Base-by-base conservation (phyloP, 768 basidiomycete genomes). In the Harrya chromipes region DNA sequence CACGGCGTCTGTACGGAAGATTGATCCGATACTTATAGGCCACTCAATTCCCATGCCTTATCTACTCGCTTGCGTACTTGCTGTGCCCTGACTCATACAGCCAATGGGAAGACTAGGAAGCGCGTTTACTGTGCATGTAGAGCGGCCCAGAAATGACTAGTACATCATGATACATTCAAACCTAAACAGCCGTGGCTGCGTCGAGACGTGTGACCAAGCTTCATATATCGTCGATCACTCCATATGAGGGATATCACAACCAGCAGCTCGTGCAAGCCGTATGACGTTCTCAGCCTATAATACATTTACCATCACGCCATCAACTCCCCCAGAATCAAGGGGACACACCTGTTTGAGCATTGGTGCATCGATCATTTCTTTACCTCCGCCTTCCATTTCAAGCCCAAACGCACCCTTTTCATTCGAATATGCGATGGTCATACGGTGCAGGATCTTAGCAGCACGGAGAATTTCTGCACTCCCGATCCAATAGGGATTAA, bases 361-460 rank as follows among this genome's bases (percentile, higher is more conserved):
- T 0, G 92, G 92, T 8, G 87, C 87, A 65, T 95, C 92, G 31
- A 94, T 86, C 92, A 94, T 94, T 61, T 85, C 83, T 41, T 81
- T 83, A 14, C 74, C 68, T 3, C 75, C 75, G 37, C 73, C 77
- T 19, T 73, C 70, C 35, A 75, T 63, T 40, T 85, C 84, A 21
- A 93, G 71, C 0, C 90, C 90, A 36, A 87, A 80, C 3, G 92
- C 93, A 4, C 89, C 90, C 33, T 66, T 68, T 38, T 73, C 69
- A 12, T 72, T 70, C 16, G 66, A 69, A 59, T 87, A 76, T 0
- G 84, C 82, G 5, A 68, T 57, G 40, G 76, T 68, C 87, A 90
- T 88, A 44, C 72, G 75, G 40, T 75, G 76, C 23, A 91, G 64
- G 39, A 97, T 90, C 50, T 77, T 81, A 11, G 77, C 80, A 0